Evolutionary conservation across 306 rosid genomes (phyloP).

Genomic region (Boehmeria nivea): DNA sequence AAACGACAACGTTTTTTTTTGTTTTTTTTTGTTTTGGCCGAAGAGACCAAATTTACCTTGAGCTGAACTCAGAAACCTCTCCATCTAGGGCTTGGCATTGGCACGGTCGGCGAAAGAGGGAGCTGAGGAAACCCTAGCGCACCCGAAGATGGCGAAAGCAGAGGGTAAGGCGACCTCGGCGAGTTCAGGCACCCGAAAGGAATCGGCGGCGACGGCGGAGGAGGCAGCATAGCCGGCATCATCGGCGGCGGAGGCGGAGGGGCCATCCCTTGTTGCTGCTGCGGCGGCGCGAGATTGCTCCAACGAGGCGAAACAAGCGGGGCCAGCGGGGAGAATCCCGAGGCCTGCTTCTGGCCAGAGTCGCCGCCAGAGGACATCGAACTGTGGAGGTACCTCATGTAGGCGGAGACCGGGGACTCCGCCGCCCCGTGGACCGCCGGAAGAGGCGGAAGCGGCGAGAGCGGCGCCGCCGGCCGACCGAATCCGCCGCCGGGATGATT

Average conservation of each 20-base stretch:
- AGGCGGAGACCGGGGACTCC: constrained; percentile 86
- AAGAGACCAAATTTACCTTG: neutral
- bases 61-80: constrained; percentile 41
- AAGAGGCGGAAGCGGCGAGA: constrained; percentile 85
- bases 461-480: constrained; percentile 54
- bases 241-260: constrained; percentile 7
- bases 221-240: neutral
- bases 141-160: constrained; percentile 65
- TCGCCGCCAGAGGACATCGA: constrained; percentile 33
- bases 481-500: constrained; percentile 19
- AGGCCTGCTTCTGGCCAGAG: constrained; percentile 44
- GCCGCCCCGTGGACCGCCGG: constrained; percentile 86
- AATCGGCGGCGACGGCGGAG: constrained; percentile 61
- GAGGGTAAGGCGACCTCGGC: constrained; percentile 55
- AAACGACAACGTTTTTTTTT: constrained; percentile 20
- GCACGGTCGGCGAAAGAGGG: constrained; percentile 87
- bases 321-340: constrained; percentile 78
- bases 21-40: no score
- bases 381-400: constrained; percentile 69
- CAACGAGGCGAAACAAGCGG: constrained; percentile 61
- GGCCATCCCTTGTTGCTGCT: constrained; percentile 19
- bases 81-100: constrained; percentile 80
- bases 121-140: constrained; percentile 79
- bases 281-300: constrained; percentile 29
- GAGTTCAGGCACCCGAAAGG: constrained; percentile 90